phyloP scores from a whole-genome alignment of 257 asterid genomes.

The Solanum arcanum region DNA sequence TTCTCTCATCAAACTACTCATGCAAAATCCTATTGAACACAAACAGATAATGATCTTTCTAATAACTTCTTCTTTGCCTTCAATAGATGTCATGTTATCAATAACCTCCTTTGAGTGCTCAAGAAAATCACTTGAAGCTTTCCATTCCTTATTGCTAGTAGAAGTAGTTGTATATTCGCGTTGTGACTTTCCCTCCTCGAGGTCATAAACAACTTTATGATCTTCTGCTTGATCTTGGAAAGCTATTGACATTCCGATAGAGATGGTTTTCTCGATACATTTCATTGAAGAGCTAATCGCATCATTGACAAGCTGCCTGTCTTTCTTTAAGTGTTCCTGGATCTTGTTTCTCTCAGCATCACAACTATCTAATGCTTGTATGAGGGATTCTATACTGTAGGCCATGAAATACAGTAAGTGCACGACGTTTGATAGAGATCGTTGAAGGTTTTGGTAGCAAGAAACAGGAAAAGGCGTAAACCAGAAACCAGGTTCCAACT shows the following conservation, averaged over 20 bases:
- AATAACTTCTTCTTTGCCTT: neutral
- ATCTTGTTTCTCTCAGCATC: slow-evolving; percentile 8
- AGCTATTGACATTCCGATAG: neutral
- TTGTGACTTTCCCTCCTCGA: slow-evolving; percentile 22
- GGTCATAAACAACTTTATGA: slow-evolving; percentile 1
- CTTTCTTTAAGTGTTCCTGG: slow-evolving; percentile 13
- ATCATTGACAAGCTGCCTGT: slow-evolving; percentile 9
- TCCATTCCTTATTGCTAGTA: slow-evolving; percentile 3
- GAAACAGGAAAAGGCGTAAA: slow-evolving; percentile 27
- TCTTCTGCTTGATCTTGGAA: slow-evolving; percentile 6
- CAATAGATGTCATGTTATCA: neutral
- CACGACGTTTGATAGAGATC: slow-evolving; percentile 8
- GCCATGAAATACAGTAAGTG: slow-evolving; percentile 24
- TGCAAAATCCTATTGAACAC: neutral
- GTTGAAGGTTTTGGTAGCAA: slow-evolving; percentile 26
- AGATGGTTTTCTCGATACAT: neutral
- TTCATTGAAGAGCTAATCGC: slow-evolving; percentile 8
- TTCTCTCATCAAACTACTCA: slow-evolving; percentile 21
- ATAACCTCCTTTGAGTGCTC: neutral
- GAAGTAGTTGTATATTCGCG: neutral
- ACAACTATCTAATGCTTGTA: neutral
- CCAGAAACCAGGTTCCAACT: slow-evolving; percentile 40
- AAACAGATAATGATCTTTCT: slow-evolving; percentile 2
- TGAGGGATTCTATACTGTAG: slow-evolving; percentile 15
- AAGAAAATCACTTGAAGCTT: neutral